Evolutionary conservation across 805 yeast species (phyloP), one percentile per base, ranked within the genome.

Genomic region (Lipomyces starkeyi): DNA sequence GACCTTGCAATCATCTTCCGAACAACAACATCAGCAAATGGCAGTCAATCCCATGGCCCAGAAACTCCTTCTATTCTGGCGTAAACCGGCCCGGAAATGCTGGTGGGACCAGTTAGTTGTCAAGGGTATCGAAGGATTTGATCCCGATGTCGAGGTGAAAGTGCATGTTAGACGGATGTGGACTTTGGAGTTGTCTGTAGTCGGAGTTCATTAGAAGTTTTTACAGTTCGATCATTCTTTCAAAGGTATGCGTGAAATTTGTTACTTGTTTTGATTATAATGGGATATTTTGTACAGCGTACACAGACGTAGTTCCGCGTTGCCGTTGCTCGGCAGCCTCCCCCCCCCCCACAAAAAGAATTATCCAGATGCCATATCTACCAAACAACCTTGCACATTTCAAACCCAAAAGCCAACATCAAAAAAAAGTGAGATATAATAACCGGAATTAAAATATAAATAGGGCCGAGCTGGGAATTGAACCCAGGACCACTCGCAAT

Each of bases 81-180:
- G 97, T 71, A 95, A 95, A 77, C 99, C 99, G 0, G 99, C 99
- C 1, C 85, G 98, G 76, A 95, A 95, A 77, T 95, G 99, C 80
- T 95, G 99, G 99, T 95, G 99, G 99, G 87, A 86, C 58, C 80
- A 80, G 66, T 62, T 77, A 13, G 79, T 75, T 25, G 77, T 82
- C 20, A 78, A 78, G 4, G 78, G 76, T 1, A 67, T 79, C 25
- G 69, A 73, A 29, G 79, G 76, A 11, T 75, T 75, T 17, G 75
- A 75, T 27, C 81, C 79, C 4, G 69, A 71, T 25, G 58, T 73
- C 71, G n/a, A 78, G 40, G 86, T 93, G 32, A 88, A 86, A 74
- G 87, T 93, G 20, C 98, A 95, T 76, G 87, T 91, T 66, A 87
- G 99, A 73, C 84, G 98, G 73, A 98, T 94, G 22, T 95, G 99